These are phyloP conservation scores for Diaporthe nobilis DNA, from an alignment of 2,329 filamentous ascomycete genomes.

Conservation along the genomic window DNA sequence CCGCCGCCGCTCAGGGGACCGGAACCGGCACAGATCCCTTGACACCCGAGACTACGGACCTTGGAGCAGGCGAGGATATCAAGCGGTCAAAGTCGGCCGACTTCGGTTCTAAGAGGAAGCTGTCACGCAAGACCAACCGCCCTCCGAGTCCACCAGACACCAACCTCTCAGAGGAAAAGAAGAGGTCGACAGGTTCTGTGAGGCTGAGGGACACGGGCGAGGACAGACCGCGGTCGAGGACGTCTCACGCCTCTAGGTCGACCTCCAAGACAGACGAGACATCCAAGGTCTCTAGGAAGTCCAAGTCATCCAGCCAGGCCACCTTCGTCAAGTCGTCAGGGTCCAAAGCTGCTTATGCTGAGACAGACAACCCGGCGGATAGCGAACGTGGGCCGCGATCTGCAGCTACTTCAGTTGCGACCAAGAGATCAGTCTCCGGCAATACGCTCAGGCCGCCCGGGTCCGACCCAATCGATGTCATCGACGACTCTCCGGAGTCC, in stretches of 20 bases:
- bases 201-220: slow-evolving; percentile 51
- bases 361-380: slow-evolving; percentile 42
- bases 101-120: slow-evolving; percentile 52
- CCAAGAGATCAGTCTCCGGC: slow-evolving; percentile 56
- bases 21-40: slow-evolving; percentile 67
- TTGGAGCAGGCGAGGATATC: slow-evolving; percentile 66
- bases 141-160: slow-evolving; percentile 77
- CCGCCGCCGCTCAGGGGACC: slow-evolving; percentile 54
- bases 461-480: slow-evolving; percentile 57
- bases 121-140: slow-evolving; percentile 59
- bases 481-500: slow-evolving; percentile 66
- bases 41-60: slow-evolving; percentile 81
- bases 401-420: slow-evolving; percentile 27
- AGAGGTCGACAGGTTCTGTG: slow-evolving; percentile 51
- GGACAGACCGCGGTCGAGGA: slow-evolving; percentile 54
- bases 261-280: slow-evolving; percentile 62
- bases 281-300: slow-evolving; percentile 68
- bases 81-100: slow-evolving; percentile 64
- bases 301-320: slow-evolving; percentile 71
- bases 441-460: slow-evolving; percentile 46
- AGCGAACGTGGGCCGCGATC: slow-evolving; percentile 37
- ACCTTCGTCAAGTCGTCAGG: slow-evolving; percentile 61
- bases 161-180: slow-evolving; percentile 65
- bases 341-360: slow-evolving; percentile 43
- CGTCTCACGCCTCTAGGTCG: slow-evolving; percentile 52